Base-by-base conservation (phyloP, 768 basidiomycete species). In the Tephrocybe sp. region DNA sequence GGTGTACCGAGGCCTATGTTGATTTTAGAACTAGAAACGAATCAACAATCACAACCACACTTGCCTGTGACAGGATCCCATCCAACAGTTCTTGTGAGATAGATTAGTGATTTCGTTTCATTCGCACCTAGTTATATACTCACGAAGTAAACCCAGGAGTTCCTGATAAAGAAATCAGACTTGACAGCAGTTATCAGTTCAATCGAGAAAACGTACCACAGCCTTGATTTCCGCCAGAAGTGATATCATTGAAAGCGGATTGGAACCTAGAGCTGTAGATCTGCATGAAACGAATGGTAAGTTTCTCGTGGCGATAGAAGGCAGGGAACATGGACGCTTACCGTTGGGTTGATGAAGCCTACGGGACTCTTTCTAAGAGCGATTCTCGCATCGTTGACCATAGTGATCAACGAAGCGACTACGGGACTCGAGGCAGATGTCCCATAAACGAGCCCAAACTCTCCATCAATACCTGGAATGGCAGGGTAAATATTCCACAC, bases 341-440 rank as follows among this genome's bases (percentile, higher is more conserved):
- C 75, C n/a, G 62, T 49, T 35, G 76, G 77, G 45, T 79, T 79
- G 26, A 79, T 68, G 57, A 77, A 79, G 3, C 77, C 80, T 23
- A 82, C 68, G 0, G 79, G 62, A 0, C 56, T 41, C 60, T 80
- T 81, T 14, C 68, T 66, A 1, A 11, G 6, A 4, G 70, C 67
- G 17, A 83, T 58, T 3, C 79, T 72, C 0, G 75, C 79, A 55
- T 82, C 81, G 49, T 82, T 82, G 35, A 82, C 62, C 62, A 80
- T 63, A 4, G 80, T 67, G 39, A 82, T 65, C 26, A 82, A 72
- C 2, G 76, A 69, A 8, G 72, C 80, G 2, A 78, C 67, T 4
- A 26, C 26, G 7, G 26, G 26, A 7, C 4, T 26, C 26, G 26
- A 26, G 26, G 26, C 26, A 26, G 77, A 79, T 2, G 80, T 81